Base-by-base conservation (phyloP, 306 rosid species). In the Cicer pinnatifidum region DNA sequence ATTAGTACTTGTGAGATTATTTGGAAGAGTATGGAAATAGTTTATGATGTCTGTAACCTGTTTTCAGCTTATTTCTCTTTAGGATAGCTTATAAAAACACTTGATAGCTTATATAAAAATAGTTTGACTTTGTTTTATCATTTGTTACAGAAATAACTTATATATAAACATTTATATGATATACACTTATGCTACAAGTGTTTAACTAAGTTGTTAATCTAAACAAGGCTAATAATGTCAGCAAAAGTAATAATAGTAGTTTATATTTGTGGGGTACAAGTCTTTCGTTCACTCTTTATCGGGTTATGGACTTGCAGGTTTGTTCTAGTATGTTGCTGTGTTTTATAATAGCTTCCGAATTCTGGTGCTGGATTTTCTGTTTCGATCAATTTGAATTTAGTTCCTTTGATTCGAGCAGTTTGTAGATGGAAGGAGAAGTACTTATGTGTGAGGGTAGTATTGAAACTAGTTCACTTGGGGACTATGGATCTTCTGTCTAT, bases 391-490 rank as follows among this genome's bases (percentile, higher is more conserved):
- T 80, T 52, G 56, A 79, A 57, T 38, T 58, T 38, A 15, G 43
- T 20, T 41, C 33, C 44, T 13, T 67, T 6, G 9, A 56, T 13
- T 67, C 9, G 9, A 56, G 48, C 53, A 46, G 71, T 48, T 53
- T 58, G 50, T 33, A 40, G 79, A 67, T 74, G 51, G 50, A 41
- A 45, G 23, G n/a, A 62, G 33, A 65, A 66, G 73, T 57, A 41
- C 40, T 53, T 45, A 1, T 41, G 15, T 41, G 41, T 46, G 51
- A 79, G 62, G 35, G 56, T 65, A 37, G 37, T 64, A 56, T 56
- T 54, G 62, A 64, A 72, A 54, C 38, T 66, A 10, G 57, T 54
- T 64, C 39, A 54, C 38, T 44, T 51, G 28, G 54, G 9, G 37
- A 38, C 46, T 67, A 37, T 17, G 69, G 15, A 35, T 15, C 73